Base-by-base conservation (phyloP, 2,329 filamentous ascomycete species). In the Monilinia fructicola region DNA sequence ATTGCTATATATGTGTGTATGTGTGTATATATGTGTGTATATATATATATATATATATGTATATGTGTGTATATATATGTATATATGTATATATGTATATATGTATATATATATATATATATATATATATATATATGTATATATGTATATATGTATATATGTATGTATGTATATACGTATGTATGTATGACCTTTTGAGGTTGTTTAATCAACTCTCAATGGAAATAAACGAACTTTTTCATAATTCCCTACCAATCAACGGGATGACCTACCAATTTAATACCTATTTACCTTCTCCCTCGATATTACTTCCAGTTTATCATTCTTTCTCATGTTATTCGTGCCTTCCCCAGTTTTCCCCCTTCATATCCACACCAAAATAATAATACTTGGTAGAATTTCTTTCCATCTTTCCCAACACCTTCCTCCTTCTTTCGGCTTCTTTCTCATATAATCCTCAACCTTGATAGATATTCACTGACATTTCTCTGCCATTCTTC, bases 391-490 rank as follows among this genome's bases (percentile, higher is more conserved):
- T 35, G 31, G 31, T 35, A 35, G 31, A 35, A 35, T 4, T 35
- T 35, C 16, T 46, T 46, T 35, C 23, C 16, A 31, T 26, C n/a
- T 58, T 38, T 58, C n/a, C 9, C 31, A 38, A 46, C 26, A 46
- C 28, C 63, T 48, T 59, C 31, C 54, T 58, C 50, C 62, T 65
- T 60, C 53, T 48, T 31, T 21, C 21, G 12, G 28, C 9, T 26
- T 48, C 42, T 38, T 65, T 65, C 42, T 46, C 23, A 18, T n/a
- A 26, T 40, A 9, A 40, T n/a, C 31, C 16, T 23, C 6, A 35
- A 35, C 16, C 42, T 65, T 55, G 26, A 23, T 64, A 14, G 38
- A 31, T 18, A 63, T 54, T 50, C 28, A 60, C 56, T 38, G 21
- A 38, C 4, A 21, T 60, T 50, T 50, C 44, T 60, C 21, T 48